These are phyloP conservation scores for Pontederia paniculata DNA, from an alignment of 176 grass and related monocot genomes.

Conservation along the genomic window DNA sequence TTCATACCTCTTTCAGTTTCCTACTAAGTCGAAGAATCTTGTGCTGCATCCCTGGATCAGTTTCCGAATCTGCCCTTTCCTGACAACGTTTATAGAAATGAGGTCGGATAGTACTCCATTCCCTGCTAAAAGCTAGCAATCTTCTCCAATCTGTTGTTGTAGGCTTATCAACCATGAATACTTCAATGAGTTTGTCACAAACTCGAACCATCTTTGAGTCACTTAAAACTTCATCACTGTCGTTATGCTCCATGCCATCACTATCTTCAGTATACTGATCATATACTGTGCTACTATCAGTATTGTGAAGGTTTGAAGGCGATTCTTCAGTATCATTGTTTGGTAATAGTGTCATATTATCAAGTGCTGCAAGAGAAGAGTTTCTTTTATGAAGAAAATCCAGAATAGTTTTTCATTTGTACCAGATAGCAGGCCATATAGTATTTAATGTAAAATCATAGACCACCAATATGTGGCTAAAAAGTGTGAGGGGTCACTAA, in stretches of 20 bases:
- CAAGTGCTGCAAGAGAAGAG: slow-evolving; percentile 32
- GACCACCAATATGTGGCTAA: too few relatives aligned
- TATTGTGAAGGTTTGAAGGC: slow-evolving; percentile 29
- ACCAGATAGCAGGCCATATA: too few relatives aligned
- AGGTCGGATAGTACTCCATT: slow-evolving; percentile 59
- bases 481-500: too few relatives aligned
- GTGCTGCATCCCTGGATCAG: slow-evolving; percentile 73
- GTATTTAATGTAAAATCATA: too few relatives aligned
- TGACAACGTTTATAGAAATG: slow-evolving; percentile 70
- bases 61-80: slow-evolving; percentile 52
- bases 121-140: slow-evolving; percentile 65
- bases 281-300: slow-evolving; percentile 1
- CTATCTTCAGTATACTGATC: slow-evolving; percentile 16
- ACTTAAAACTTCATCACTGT: slow-evolving; percentile 15
- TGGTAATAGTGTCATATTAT: slow-evolving; percentile 24
- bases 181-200: slow-evolving; percentile 71
- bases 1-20: slow-evolving; percentile 77
- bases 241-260: background rate
- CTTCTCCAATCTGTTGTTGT: slow-evolving; percentile 74
- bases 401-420: too few relatives aligned
- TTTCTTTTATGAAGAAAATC: too few relatives aligned
- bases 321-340: slow-evolving; percentile 28
- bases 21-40: slow-evolving; percentile 60
- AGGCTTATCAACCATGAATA: slow-evolving; percentile 81
- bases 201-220: slow-evolving; percentile 50